Evolutionary conservation across 2,329 filamentous ascomycete species (phyloP).

Genomic region (Penicillium hesseltinei): DNA sequence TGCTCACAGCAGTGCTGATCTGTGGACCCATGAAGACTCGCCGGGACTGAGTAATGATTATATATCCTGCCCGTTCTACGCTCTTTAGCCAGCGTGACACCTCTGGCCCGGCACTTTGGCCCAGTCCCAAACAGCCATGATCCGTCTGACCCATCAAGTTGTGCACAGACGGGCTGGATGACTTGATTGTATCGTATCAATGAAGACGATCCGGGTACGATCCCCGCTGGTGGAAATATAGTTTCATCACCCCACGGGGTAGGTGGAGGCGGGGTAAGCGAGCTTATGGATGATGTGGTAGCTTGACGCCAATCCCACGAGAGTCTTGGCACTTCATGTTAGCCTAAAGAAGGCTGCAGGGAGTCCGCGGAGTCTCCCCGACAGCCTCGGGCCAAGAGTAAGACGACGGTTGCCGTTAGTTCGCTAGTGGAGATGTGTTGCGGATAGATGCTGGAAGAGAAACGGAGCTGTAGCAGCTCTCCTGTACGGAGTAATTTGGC

Average conservation of each 20-base stretch:
- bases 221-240: conserved; percentile 13
- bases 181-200: neutral
- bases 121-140: neutral
- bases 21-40: conserved; percentile 2
- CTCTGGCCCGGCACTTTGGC: neutral
- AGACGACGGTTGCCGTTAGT: neutral
- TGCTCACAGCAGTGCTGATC: conserved; percentile 7
- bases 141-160: neutral
- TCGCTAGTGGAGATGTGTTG: neutral
- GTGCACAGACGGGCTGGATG: neutral
- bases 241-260: conserved; percentile 14
- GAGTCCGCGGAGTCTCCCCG: conserved; percentile 17
- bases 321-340: conserved; percentile 6
- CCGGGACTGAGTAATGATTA: conserved; percentile 4
- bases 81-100: neutral
- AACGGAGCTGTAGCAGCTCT: neutral
- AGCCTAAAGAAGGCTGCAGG: conserved; percentile 6
- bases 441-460: neutral
- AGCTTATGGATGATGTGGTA: neutral
- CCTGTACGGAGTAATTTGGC: neutral
- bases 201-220: conserved; percentile 6
- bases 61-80: conserved; percentile 2
- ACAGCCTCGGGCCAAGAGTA: conserved; percentile 3
- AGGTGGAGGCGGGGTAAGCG: neutral
- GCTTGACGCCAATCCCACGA: neutral